Conservation (phyloP, 345 rosid genomes). For the Microcos paniculata region DNA sequence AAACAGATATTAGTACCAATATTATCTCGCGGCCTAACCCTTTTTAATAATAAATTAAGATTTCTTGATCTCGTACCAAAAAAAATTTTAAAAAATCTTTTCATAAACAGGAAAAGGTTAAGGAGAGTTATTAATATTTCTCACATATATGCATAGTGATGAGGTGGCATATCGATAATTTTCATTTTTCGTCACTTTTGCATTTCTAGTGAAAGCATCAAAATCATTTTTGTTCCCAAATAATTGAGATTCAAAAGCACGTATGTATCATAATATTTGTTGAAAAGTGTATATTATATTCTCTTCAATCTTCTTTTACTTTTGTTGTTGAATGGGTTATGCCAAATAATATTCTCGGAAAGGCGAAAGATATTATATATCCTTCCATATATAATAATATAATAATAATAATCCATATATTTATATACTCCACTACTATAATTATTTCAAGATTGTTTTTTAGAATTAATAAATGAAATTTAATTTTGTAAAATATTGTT, state of each 20-base stretch:
- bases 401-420: too few relatives aligned
- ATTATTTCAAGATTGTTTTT: too few relatives aligned
- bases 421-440: too few relatives aligned
- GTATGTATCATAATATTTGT: background rate
- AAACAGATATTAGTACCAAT: too few relatives aligned
- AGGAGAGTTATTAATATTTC: background rate
- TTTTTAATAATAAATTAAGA: too few relatives aligned
- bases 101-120: too few relatives aligned
- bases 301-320: background rate
- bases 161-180: background rate
- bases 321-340: background rate
- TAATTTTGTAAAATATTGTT: too few relatives aligned
- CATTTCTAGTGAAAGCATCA: background rate
- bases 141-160: background rate
- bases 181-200: background rate
- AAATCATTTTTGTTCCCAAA: background rate
- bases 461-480: too few relatives aligned
- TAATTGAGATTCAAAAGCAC: conserved; percentile 6
- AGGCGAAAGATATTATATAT: background rate
- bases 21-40: too few relatives aligned
- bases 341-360: background rate
- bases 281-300: background rate
- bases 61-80: too few relatives aligned
- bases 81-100: too few relatives aligned
- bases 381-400: too few relatives aligned